Conservation (phyloP, 768 basidiomycete genomes). For the Panellus pusillus region DNA sequence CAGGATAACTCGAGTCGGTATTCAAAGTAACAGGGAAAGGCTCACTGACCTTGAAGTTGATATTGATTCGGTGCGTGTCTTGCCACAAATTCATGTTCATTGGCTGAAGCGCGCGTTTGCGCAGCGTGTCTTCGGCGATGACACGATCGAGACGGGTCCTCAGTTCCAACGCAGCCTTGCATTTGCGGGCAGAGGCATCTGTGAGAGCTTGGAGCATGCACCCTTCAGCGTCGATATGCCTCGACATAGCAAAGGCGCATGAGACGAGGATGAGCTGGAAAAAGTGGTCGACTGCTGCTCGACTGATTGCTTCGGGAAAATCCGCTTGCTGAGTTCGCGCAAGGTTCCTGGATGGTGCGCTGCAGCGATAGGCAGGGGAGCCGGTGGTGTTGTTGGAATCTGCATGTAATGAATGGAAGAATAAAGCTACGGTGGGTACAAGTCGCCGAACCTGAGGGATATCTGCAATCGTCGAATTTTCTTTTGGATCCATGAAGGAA, state of each 20-base stretch:
- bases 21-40: neutral
- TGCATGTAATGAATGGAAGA: neutral
- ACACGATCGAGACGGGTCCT: neutral
- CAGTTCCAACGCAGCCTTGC: slow-evolving; percentile 13
- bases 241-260: slow-evolving; percentile 23
- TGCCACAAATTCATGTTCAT: slow-evolving; percentile 22
- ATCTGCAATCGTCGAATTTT: too few species aligned
- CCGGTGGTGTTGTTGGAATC: slow-evolving; percentile 3
- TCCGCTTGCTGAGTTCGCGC: slow-evolving; percentile 31
- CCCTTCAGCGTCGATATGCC: slow-evolving; percentile 24
- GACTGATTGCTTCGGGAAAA: slow-evolving; percentile 22
- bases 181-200: slow-evolving; percentile 24
- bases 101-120: neutral
- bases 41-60: slow-evolving; percentile 24
- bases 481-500: neutral
- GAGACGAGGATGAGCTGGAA: neutral
- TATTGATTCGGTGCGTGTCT: neutral
- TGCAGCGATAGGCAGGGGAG: slow-evolving; percentile 44
- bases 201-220: slow-evolving; percentile 26
- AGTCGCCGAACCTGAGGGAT: too few species aligned
- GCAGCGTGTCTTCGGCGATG: neutral
- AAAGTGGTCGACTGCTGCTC: neutral
- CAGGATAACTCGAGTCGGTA: neutral
- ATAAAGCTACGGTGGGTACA: too few species aligned
- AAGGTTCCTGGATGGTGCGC: slow-evolving; percentile 45